Evolutionary conservation across 75 land plant genomes (phyloP).

Genomic region (Picea sitchensis): DNA sequence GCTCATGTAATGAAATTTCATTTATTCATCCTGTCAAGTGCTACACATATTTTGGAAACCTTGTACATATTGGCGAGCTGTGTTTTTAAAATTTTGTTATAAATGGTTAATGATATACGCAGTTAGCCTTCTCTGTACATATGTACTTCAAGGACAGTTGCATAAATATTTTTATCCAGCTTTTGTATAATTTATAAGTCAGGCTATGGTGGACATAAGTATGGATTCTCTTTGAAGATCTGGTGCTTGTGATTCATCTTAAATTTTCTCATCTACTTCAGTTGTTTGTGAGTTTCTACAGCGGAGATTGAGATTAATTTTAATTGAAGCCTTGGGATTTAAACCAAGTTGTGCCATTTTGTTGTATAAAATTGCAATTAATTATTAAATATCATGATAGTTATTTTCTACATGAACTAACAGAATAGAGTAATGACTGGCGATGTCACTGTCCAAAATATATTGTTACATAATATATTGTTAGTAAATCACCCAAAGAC

Average conservation of each 20-base stretch:
- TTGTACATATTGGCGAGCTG: not conserved
- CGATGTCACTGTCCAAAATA: not conserved
- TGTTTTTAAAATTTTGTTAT: not conserved
- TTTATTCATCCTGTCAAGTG: not conserved
- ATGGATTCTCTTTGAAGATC: not conserved
- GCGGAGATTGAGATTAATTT: not conserved
- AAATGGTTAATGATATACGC: not conserved
- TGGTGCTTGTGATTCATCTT: not conserved
- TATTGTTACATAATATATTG: no score
- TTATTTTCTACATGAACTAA: not conserved
- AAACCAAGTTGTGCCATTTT: not conserved
- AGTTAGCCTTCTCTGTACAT: not conserved
- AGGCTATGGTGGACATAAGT: not conserved
- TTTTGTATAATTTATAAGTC: not conserved
- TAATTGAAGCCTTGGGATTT: not conserved
- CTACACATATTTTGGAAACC: not conserved
- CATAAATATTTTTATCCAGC: not conserved
- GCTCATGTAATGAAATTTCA: not conserved
- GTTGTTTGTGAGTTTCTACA: not conserved
- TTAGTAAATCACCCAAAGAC: no score
- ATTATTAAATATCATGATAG: not conserved
- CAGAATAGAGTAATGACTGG: not conserved
- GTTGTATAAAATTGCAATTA: conserved; percentile 3
- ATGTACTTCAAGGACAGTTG: not conserved
- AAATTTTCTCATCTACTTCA: not conserved